A percentile compares a stretch with the other conserved stretches of the same genome.
These are phyloP conservation scores for Quercus mongolica DNA, from an alignment of 306 rosid species.

Conservation along the genomic window DNA sequence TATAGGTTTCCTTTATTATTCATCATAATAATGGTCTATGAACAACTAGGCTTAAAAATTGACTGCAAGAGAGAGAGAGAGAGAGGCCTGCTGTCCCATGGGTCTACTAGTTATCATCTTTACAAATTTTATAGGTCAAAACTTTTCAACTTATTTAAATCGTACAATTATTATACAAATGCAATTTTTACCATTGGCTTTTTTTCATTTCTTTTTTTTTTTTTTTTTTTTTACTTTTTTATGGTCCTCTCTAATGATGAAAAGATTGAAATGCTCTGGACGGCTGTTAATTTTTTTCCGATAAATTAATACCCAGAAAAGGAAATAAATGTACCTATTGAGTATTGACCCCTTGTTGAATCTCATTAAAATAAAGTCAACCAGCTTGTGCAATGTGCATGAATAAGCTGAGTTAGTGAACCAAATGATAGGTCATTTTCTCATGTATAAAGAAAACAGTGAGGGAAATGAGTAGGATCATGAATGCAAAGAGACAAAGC, in stretches of 20 bases:
- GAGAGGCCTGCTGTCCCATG: conserved; percentile 6
- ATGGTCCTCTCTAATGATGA: conserved; percentile 18
- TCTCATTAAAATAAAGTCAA: conserved; percentile 37
- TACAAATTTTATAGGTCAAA: conserved; percentile 24
- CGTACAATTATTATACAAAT: conserved; percentile 4
- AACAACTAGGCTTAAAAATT: conserved; percentile 12
- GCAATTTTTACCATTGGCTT: not conserved
- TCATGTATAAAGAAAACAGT: conserved; percentile 13
- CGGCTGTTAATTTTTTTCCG: not conserved
- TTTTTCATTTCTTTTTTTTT: not conserved
- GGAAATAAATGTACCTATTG: not conserved
- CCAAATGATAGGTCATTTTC: conserved; percentile 38
- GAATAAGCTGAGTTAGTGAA: conserved; percentile 37
- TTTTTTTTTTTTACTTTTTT: too few relatives aligned
- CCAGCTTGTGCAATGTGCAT: conserved; percentile 35
- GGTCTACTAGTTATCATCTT: conserved; percentile 14
- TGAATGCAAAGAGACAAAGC: conserved; percentile 40
- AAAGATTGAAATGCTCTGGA: conserved; percentile 19
- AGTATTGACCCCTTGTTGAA: not conserved
- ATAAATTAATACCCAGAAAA: not conserved
- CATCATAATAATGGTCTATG: conserved; percentile 17
- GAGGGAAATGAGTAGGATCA: conserved; percentile 25
- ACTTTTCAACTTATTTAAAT: conserved; percentile 15
- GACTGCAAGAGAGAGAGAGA: conserved; percentile 7
- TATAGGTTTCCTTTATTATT: conserved; percentile 22